Conservation (phyloP, 768 basidiomycete genomes). For the Cubamyces lactineus region DNA sequence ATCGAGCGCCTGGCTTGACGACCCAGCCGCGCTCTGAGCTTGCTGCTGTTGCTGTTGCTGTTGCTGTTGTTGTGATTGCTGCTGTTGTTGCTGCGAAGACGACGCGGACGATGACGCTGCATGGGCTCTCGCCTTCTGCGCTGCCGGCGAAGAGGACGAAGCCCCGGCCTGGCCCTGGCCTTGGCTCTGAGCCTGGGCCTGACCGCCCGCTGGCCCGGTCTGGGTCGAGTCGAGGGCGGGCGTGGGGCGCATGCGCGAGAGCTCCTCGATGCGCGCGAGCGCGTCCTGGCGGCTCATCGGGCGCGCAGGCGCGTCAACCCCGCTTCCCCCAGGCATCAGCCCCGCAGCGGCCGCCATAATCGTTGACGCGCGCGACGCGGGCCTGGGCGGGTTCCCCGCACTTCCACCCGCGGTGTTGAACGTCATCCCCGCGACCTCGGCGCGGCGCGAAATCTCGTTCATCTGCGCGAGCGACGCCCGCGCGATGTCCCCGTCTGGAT, state of each 20-base stretch:
- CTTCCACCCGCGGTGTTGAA: slow-evolving; percentile 26
- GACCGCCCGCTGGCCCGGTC: slow-evolving; percentile 10
- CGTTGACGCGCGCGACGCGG: slow-evolving; percentile 31
- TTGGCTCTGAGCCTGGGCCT: slow-evolving; percentile 21
- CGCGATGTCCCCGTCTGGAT: slow-evolving; percentile 61
- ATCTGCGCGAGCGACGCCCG: slow-evolving; percentile 74
- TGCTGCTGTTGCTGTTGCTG: neutral
- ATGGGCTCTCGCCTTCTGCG: slow-evolving; percentile 1
- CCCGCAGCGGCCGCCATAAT: slow-evolving; percentile 37
- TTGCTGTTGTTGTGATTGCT: neutral
- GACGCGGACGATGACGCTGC: slow-evolving; percentile 8
- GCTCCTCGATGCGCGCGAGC: slow-evolving; percentile 56
- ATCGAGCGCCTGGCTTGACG: slow-evolving; percentile 18
- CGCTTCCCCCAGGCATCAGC: slow-evolving; percentile 31
- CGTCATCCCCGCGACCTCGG: slow-evolving; percentile 47
- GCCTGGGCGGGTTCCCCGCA: slow-evolving; percentile 24
- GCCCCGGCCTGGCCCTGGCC: slow-evolving; percentile 7
- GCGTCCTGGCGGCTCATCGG: slow-evolving; percentile 48
- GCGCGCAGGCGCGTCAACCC: slow-evolving; percentile 26
- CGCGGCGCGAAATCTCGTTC: slow-evolving; percentile 75
- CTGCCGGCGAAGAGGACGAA: neutral
- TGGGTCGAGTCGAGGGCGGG: slow-evolving; percentile 24
- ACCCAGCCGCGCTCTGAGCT: neutral
- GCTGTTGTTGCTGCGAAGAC: slow-evolving; percentile 8
- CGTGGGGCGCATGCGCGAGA: slow-evolving; percentile 45